phyloP scores from a whole-genome alignment of 179 eudicot species.

The Beta corolliflora region DNA sequence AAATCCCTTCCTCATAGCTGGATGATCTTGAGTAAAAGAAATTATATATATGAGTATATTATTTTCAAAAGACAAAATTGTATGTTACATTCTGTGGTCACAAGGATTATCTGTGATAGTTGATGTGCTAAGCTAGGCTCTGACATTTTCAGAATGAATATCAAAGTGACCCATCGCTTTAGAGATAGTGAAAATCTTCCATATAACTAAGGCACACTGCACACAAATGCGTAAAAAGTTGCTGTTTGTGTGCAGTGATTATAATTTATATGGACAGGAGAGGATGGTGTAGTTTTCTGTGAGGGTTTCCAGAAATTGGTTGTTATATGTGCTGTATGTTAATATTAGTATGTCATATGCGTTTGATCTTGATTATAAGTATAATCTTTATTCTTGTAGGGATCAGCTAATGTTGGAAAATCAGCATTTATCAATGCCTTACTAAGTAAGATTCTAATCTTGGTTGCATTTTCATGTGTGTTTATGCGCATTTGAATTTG shows the following conservation, averaged over 20 bases:
- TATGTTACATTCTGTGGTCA: neutral
- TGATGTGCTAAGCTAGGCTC: neutral
- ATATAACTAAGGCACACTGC: neutral
- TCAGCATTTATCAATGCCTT: constrained; percentile 95
- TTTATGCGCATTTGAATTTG: neutral
- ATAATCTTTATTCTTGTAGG: constrained; percentile 45
- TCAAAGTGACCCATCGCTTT: neutral
- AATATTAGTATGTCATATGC: neutral
- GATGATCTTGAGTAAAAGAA: neutral
- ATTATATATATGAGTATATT: neutral
- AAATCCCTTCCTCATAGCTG: neutral
- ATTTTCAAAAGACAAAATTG: neutral
- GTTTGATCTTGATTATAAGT: neutral
- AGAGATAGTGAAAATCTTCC: neutral
- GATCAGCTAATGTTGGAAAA: constrained; percentile 97
- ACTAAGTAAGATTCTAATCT: constrained; percentile 58
- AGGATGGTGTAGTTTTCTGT: neutral
- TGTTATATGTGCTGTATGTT: neutral
- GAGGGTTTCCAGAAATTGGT: neutral
- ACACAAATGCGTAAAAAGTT: too few relatives aligned
- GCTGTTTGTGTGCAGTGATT: neutral
- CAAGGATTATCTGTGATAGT: neutral
- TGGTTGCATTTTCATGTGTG: neutral
- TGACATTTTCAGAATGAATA: neutral
- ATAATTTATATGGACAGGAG: neutral